A percentile compares a stretch with the other conserved stretches of the same genome.
phyloP scores from a whole-genome alignment of 306 rosid species.

The Cucurbita argyrosperma region DNA sequence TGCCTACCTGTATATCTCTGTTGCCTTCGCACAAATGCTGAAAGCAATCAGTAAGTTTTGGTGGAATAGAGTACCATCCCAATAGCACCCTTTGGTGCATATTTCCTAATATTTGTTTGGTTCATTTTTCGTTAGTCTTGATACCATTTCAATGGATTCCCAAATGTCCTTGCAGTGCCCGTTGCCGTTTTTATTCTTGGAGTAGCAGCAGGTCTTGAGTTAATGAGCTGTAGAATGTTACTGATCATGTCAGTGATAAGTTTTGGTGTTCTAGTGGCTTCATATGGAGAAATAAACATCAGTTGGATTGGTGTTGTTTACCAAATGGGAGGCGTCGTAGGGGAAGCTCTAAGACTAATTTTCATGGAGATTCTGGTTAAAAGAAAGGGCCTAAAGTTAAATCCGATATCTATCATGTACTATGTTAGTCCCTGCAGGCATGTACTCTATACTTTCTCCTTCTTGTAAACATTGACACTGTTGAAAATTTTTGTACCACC shows the following conservation, averaged over 20 bases:
- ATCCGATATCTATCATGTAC: constrained; percentile 87
- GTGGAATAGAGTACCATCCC: constrained; percentile 7
- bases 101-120: constrained; percentile 5
- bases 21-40: constrained; percentile 95
- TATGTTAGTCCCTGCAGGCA: constrained; percentile 99
- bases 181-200: constrained; percentile 95
- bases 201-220: constrained; percentile 88
- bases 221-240: constrained; percentile 88
- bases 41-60: constrained; percentile 88
- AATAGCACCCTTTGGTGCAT: constrained; percentile 1
- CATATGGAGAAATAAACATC: constrained; percentile 86
- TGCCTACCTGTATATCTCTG: constrained; percentile 92
- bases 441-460: not conserved
- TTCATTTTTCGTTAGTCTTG: not conserved
- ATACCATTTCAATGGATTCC: not conserved
- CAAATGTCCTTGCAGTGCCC: constrained; percentile 58
- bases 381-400: constrained; percentile 86
- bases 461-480: not conserved
- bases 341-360: constrained; percentile 95
- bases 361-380: constrained; percentile 98
- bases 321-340: constrained; percentile 98
- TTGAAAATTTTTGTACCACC: not conserved
- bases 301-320: constrained; percentile 95
- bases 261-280: constrained; percentile 90
- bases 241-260: constrained; percentile 93